Percentiles rank a stretch among this genome's conserved stretches.
These are phyloP conservation scores for Xylaria flabelliformis DNA, from an alignment of 495 filamentous ascomycete species.

Conservation along the genomic window DNA sequence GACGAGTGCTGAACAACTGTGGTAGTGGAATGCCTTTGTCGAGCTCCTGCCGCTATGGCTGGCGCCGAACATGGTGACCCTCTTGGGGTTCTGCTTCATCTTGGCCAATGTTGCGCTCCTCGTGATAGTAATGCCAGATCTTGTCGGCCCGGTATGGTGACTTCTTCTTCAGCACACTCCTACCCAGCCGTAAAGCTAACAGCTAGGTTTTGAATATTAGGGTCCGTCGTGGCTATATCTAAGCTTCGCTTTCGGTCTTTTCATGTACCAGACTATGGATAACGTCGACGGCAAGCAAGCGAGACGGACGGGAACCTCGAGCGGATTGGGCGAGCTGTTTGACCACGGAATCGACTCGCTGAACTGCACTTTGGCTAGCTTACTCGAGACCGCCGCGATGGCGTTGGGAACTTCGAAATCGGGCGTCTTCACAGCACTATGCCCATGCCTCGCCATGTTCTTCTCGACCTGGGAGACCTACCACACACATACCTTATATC, in stretches of 20 bases:
- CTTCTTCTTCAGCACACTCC: background rate
- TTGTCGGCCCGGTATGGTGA: slow-evolving; percentile 78
- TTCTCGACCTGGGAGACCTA: slow-evolving; percentile 99
- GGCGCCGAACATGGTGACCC: slow-evolving; percentile 96
- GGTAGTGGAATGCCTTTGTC: slow-evolving; percentile 96
- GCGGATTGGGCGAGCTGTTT: slow-evolving; percentile 93
- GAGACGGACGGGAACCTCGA: slow-evolving; percentile 90
- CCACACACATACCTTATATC: slow-evolving; percentile 96
- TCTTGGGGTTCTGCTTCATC: slow-evolving; percentile 94
- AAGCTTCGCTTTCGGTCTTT: slow-evolving; percentile 90
- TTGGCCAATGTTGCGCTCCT: slow-evolving; percentile 82
- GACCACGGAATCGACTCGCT: slow-evolving; percentile 98
- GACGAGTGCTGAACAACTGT: slow-evolving; percentile 37
- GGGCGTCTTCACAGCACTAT: slow-evolving; percentile 88
- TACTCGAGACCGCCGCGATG: slow-evolving; percentile 90
- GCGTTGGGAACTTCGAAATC: slow-evolving; percentile 80
- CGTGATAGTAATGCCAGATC: slow-evolving; percentile 84
- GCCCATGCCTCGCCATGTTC: slow-evolving; percentile 96
- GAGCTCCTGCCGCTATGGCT: slow-evolving; percentile 93
- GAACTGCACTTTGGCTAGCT: slow-evolving; percentile 90
- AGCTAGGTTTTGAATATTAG: slow-evolving; percentile 44
- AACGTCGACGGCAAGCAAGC: slow-evolving; percentile 99
- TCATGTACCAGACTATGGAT: slow-evolving; percentile 99
- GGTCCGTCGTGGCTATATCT: slow-evolving; percentile 92
- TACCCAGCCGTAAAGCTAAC: background rate